Evolutionary conservation across 2,329 filamentous ascomycete species (phyloP), one percentile per base, ranked within the genome.

Genomic region (Fusarium torulosum): DNA sequence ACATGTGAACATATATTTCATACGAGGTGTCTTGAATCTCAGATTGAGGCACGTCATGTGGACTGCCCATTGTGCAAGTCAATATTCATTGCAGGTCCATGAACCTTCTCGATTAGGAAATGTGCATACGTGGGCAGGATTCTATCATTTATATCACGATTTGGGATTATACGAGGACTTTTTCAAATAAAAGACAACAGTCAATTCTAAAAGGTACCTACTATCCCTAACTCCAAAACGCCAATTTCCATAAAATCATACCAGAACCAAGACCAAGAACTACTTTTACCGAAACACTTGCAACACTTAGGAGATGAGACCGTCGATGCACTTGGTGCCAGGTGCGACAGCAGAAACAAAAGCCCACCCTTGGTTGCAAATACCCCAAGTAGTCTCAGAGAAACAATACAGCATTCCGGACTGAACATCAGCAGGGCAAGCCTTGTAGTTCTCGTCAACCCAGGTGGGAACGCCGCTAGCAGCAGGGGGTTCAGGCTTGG

Each of bases 291-390:
- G 3, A 10, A n/a, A n/a, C 15, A 3, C 33, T 17, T 4, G 14
- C 35, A 6, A 6, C 1, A 27, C 15, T 17, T 53, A 49, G 3
- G 42, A 45, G 17, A 74, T 67, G 14, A n/a, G 27, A 7, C 70
- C 71, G 1, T 72, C 51, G 5, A 53, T 35, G 2, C 72, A 74
- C 27, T 59, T 65, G 4, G 72, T 74, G 0, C 71, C 72, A 6
- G 25, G 38, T 4, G 71, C 52, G 4, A 74, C 61, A 15, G 29
- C 23, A 35, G 66, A 69, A 6, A 71, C 58, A 37, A 70, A 19
- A 1, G 69, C 60, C 71, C 67, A 74, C 0, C 72, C 72, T 15
- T 45, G 15, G 4, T 72, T 73, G 59, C 72, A 74, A 13, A 74
- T 68, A 3, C 72, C 72, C 35, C 73, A 74, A 9, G 53, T 31